phyloP scores from a whole-genome alignment of 495 filamentous ascomycete species.

The Aspergillus steynii region DNA sequence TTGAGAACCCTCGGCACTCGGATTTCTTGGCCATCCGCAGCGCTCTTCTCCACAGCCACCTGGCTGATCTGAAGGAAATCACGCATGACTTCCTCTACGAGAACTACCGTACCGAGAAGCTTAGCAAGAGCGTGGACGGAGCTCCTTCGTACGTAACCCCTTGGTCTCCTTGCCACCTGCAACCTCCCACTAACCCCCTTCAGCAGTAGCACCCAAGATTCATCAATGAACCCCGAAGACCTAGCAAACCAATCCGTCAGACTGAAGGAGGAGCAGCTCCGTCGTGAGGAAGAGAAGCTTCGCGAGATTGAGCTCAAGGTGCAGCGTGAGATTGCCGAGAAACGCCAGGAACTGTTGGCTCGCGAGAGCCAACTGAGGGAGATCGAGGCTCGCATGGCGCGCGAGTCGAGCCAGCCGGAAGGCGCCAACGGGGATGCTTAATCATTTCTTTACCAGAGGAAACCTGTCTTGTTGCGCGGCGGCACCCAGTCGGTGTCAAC shows the following conservation, averaged over 20 bases:
- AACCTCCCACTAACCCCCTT: conserved; percentile 27
- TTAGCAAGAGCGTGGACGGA: conserved; percentile 98
- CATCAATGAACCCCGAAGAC: conserved; percentile 96
- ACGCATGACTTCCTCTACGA: conserved; percentile 99
- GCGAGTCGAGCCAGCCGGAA: conserved; percentile 53
- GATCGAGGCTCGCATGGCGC: conserved; percentile 80
- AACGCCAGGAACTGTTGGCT: conserved; percentile 96
- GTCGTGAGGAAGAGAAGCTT: conserved; percentile 98
- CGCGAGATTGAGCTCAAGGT: conserved; percentile 99
- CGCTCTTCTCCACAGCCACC: conserved; percentile 92
- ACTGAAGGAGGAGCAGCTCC: conserved; percentile 98
- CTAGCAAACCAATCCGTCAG: conserved; percentile 94
- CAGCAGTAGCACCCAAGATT: conserved; percentile 54
- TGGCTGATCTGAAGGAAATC: conserved; percentile 98
- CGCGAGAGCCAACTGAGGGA: conserved; percentile 98
- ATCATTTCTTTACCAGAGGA: conserved; percentile 24
- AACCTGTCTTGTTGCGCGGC: conserved; percentile 34
- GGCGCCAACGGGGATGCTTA: conserved; percentile 52
- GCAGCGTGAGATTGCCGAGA: conserved; percentile 99
- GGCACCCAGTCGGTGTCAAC: conserved; percentile 42
- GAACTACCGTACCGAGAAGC: conserved; percentile 99
- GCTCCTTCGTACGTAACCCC: conserved; percentile 70
- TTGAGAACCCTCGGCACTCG: conserved; percentile 98
- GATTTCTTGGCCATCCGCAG: conserved; percentile 98
- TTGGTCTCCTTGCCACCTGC: not conserved